Evolutionary conservation across 805 yeast genomes (phyloP), one percentile per base, ranked within the genome.

Genomic region (Starmera quercuum): DNA sequence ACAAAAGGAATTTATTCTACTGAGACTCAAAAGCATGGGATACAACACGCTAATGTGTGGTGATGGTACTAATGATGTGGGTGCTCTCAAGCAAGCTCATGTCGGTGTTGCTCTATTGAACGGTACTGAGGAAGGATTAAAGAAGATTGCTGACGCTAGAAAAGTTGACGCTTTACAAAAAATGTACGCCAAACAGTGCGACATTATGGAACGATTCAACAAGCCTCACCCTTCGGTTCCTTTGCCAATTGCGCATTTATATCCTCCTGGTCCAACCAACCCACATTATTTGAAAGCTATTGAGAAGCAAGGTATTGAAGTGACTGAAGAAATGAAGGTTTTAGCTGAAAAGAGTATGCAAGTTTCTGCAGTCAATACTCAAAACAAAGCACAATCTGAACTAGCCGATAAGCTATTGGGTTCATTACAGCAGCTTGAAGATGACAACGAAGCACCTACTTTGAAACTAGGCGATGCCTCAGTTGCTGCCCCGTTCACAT

Each of bases 31-130:
- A 59, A 79, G 76, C 41, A 71, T 85, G 56, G 96, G 96, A 18
- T 92, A 90, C 62, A 82, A 76, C 53, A 92, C 97, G 17, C 71
- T 92, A 49, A 92, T 92, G 98, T 92, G 98, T 63, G 98, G 98
- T 69, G 98, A 92, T 63, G 98, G 98, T 63, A 92, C 98, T n/a
- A 92, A 92, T 56, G 98, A 92, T 68, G 98, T 92, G 32, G 98
- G 98, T 61, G 98, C 98, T 35, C 74, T 92, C 63, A 92, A 92
- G 60, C 97, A 92, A 66, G 97, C 98, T 2, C 95, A 92, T 54
- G 82, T 92, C 53, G 98, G 98, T 68, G 84, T 92, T 56, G 98
- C 98, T n/a, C 67, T 92, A 47, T 71, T 92, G 57, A 92, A 92
- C 53, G 98, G 97, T 63, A 88, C 98, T 36, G 95, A 84, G 54